Base-by-base conservation (phyloP, 306 rosid genomes). In the Rosa rugosa region DNA sequence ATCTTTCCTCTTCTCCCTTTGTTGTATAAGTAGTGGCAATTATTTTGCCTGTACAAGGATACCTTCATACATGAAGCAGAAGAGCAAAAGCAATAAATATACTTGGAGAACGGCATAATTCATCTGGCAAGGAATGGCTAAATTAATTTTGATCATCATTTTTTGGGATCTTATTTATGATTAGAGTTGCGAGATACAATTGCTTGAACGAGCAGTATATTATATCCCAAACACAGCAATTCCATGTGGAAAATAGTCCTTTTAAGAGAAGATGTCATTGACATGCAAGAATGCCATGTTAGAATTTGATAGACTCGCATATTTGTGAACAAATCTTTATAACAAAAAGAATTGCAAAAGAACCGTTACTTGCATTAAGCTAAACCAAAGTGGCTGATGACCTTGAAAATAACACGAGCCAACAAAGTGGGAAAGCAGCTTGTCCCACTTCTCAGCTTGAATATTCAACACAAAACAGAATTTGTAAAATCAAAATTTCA, bases 401-500 rank as follows among this genome's bases (percentile, higher is more conserved):
- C 51, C 31, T 18, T 13, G 7, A 53, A 66, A 3, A 14, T 57
- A 59, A 60, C 49, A 27, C 20, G 22, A 46, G 27, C 62, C 41
- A 36, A 72, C 41, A 18, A 22, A 13, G 67, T 62, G 54, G 71
- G 64, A 62, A 71, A 64, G 75, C 27, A 8, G 42, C 25, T 36
- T 67, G 71, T 71, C 38, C 59, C 78, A 81, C 59, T 71, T 72
- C 68, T 70, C 25, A 71, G 8, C 56, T 75, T 62, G 38, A 71
- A 34, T 5, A 46, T 53, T 41, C 79, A 75, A 77, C 72, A 75
- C 36, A 5, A 18, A 82, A 40, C 72, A 80, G 3, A 45, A 41
- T 20, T 72, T 69, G 70, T 23, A 22, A 60, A 79, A 45, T 71
- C 46, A 81, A 57, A 31, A 9, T 40, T 68, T 68, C 11, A 50